These are phyloP conservation scores for Daldinia sp. DNA, from an alignment of 2,329 filamentous ascomycete genomes.

Conservation along the genomic window DNA sequence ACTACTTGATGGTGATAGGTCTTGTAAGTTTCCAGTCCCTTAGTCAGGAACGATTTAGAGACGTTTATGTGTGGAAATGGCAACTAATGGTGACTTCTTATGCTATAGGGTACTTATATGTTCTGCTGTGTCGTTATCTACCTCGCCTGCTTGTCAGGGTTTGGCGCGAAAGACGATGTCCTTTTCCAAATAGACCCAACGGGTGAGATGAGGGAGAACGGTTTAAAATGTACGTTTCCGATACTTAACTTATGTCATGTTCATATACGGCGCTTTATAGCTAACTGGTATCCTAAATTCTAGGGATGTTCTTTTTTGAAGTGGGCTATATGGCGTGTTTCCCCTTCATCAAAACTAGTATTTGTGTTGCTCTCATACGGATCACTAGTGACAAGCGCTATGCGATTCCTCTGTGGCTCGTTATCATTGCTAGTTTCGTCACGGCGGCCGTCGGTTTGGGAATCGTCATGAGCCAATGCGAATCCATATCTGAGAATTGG, in stretches of 20 bases:
- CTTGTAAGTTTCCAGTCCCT: conserved; percentile 16
- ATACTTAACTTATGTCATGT: not conserved
- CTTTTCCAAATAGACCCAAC: conserved; percentile 5
- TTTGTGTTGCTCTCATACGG: conserved; percentile 34
- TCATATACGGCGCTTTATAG: not conserved
- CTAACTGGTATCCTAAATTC: not conserved
- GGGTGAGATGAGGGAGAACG: not conserved
- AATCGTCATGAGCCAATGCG: conserved; percentile 21
- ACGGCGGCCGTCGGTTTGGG: conserved; percentile 14
- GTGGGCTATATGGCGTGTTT: conserved; percentile 22
- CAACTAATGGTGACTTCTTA: not conserved
- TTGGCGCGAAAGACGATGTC: conserved; percentile 17
- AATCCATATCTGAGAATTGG: conserved; percentile 31
- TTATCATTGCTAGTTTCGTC: conserved; percentile 28
- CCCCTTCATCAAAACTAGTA: conserved; percentile 34
- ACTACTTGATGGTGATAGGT: conserved; percentile 22
- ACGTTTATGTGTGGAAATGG: not conserved
- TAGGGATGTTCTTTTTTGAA: conserved; percentile 29
- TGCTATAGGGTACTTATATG: conserved; percentile 19
- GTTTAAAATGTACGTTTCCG: conserved; percentile 20
- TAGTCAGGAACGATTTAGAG: not conserved
- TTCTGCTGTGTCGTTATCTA: conserved; percentile 8
- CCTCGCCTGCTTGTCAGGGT: conserved; percentile 22
- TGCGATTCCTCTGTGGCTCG: conserved; percentile 29
- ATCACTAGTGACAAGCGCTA: conserved; percentile 30